These are phyloP conservation scores for Mycena vitilis DNA, from an alignment of 768 basidiomycete genomes.

Conservation along the genomic window DNA sequence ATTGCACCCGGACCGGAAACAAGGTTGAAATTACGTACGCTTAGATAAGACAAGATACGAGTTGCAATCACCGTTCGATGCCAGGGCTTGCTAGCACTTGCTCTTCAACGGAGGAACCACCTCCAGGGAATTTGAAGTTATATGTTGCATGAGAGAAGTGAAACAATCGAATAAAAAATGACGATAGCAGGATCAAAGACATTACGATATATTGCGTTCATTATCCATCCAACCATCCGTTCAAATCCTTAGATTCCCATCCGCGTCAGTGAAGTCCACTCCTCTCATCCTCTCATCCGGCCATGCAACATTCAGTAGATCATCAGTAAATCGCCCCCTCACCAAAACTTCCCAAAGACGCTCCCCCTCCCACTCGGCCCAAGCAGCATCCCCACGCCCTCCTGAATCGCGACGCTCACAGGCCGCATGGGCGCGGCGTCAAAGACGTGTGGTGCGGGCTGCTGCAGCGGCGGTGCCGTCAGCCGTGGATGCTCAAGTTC, in stretches of 20 bases:
- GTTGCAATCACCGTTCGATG: too few species aligned
- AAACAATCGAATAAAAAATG: not conserved
- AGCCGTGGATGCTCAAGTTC: conserved; percentile 70
- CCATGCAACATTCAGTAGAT: too few species aligned
- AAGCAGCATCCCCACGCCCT: conserved; percentile 74
- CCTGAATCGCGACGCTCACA: conserved; percentile 79
- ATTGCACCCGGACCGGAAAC: too few species aligned
- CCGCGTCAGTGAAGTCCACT: too few species aligned
- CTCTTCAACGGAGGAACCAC: too few species aligned
- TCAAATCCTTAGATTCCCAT: too few species aligned
- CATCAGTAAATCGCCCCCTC: not conserved
- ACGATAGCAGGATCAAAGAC: conserved; percentile 20
- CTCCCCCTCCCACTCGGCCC: conserved; percentile 58
- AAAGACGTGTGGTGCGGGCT: conserved; percentile 84
- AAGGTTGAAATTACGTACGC: too few species aligned
- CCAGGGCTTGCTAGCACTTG: too few species aligned
- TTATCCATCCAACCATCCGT: not conserved
- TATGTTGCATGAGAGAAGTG: too few species aligned
- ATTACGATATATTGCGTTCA: conserved; percentile 8
- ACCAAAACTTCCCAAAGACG: conserved; percentile 76
- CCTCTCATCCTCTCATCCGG: too few species aligned
- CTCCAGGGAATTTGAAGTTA: too few species aligned
- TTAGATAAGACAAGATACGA: too few species aligned
- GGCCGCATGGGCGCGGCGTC: conserved; percentile 80
- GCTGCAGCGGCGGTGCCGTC: conserved; percentile 62